phyloP scores from a whole-genome alignment of 805 yeast species.

The Jamesozyma lodderae region DNA sequence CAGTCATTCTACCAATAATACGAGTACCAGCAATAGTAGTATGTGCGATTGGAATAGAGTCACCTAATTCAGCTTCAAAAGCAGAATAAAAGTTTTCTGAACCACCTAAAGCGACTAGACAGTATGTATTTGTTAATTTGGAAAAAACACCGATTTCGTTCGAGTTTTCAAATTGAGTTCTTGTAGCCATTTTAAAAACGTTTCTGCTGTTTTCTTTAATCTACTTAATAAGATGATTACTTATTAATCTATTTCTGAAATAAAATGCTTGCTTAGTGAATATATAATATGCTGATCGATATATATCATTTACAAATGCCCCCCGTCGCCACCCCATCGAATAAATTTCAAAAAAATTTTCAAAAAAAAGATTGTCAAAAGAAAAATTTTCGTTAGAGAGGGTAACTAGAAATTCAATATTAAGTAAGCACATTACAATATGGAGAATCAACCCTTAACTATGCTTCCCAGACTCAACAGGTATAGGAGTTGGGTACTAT shows the following conservation, averaged over 20 bases:
- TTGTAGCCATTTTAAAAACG: slow-evolving; percentile 43
- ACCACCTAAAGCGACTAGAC: slow-evolving; percentile 94
- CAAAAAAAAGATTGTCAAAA: no score
- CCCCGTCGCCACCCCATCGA: no score
- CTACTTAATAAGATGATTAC: slow-evolving; percentile 6
- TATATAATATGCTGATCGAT: no score
- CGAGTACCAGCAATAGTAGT: slow-evolving; percentile 98
- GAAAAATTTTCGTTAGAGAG: no score
- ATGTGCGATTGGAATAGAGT: slow-evolving; percentile 90
- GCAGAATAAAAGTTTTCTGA: slow-evolving; percentile 84
- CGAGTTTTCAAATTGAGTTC: slow-evolving; percentile 77
- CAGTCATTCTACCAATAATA: slow-evolving; percentile 96
- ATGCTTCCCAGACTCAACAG: slow-evolving; percentile 41
- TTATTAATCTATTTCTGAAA: neutral
- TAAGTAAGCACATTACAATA: neutral
- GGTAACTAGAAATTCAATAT: no score
- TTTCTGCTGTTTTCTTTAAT: neutral
- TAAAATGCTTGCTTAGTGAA: neutral
- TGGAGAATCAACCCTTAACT: neutral
- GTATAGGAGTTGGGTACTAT: slow-evolving; percentile 29
- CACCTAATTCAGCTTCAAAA: slow-evolving; percentile 95
- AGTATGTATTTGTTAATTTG: slow-evolving; percentile 91
- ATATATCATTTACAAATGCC: no score
- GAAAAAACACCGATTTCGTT: slow-evolving; percentile 92
- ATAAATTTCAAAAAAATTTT: no score